Evolutionary conservation across 768 basidiomycete genomes (phyloP).

Genomic region (Multifurca ochricompacta): DNA sequence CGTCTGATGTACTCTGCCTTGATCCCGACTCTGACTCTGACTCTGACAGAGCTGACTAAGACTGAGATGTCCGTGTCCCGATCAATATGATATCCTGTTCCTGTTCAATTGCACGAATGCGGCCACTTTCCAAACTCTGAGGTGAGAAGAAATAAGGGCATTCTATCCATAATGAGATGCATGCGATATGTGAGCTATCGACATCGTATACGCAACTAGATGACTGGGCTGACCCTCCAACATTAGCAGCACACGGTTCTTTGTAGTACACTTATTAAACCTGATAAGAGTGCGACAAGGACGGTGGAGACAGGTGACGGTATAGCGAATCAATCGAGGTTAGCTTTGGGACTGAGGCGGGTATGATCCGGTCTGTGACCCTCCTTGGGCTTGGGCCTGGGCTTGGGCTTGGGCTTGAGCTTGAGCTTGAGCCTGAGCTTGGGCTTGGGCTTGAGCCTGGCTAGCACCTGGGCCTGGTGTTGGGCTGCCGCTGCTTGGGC

Average conservation of each 20-base stretch:
- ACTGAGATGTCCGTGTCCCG: no score
- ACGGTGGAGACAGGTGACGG: not conserved
- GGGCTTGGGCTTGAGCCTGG: constrained; percentile 13
- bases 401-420: constrained; percentile 14
- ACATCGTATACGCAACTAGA: not conserved
- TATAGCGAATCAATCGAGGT: not conserved
- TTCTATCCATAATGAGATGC: not conserved
- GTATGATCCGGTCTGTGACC: constrained; percentile 10
- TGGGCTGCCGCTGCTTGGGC: constrained; percentile 1
- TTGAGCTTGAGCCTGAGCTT: constrained; percentile 1
- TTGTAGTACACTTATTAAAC: not conserved
- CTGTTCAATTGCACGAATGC: no score
- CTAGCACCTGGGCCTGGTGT: constrained; percentile 11
- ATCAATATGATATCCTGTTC: no score
- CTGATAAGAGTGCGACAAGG: not conserved
- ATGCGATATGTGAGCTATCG: not conserved
- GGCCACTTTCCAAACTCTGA: no score
- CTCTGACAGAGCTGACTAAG: no score
- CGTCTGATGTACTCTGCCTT: no score
- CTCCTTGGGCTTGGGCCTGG: constrained; percentile 12
- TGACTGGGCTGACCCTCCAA: not conserved
- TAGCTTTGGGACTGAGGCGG: constrained; percentile 6
- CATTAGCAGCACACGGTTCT: not conserved
- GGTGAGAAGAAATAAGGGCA: not conserved
- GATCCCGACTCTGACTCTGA: no score